These are phyloP conservation scores for Acanthamoeba triangularis DNA, from an alignment of 208 protist species.

Conservation along the genomic window DNA sequence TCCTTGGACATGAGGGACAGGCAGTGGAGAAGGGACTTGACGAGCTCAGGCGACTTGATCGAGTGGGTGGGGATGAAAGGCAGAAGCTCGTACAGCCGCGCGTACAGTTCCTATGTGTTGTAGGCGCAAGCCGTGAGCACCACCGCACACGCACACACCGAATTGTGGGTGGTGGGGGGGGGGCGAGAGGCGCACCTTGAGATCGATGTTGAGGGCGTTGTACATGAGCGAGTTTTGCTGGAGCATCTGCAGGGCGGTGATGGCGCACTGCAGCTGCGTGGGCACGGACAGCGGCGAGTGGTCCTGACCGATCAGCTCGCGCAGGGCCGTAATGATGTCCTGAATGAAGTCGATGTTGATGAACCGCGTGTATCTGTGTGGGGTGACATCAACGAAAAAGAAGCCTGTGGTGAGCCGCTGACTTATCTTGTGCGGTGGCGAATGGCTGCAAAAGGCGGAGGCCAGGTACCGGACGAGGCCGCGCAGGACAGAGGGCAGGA, in stretches of 20 bases:
- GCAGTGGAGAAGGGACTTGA: constrained; percentile 61
- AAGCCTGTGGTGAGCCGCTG: background rate
- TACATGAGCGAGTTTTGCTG: constrained; percentile 74
- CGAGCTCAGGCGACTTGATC: constrained; percentile 7
- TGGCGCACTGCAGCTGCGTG: constrained; percentile 77
- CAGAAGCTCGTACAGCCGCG: constrained; percentile 68
- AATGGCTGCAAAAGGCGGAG: background rate
- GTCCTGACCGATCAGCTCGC: constrained; percentile 72
- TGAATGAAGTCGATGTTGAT: constrained; percentile 84
- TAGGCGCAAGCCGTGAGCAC: background rate
- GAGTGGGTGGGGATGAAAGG: constrained; percentile 11
- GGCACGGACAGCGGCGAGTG: constrained; percentile 68
- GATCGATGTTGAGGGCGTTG: constrained; percentile 81
- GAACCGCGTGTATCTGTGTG: constrained; percentile 82
- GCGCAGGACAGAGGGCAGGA: constrained; percentile 79
- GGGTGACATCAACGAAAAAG: background rate
- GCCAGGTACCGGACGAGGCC: constrained; percentile 63
- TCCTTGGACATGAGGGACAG: constrained; percentile 64
- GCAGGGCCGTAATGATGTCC: constrained; percentile 82
- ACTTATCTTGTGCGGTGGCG: no score
- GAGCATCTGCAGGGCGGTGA: constrained; percentile 82
- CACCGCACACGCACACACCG: no score
- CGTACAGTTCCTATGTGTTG: constrained; percentile 65
- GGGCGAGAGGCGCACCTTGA: constrained; percentile 77
- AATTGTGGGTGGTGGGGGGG: no score